phyloP scores from a whole-genome alignment of 75 land plant species.

The Cryptomeria japonica region DNA sequence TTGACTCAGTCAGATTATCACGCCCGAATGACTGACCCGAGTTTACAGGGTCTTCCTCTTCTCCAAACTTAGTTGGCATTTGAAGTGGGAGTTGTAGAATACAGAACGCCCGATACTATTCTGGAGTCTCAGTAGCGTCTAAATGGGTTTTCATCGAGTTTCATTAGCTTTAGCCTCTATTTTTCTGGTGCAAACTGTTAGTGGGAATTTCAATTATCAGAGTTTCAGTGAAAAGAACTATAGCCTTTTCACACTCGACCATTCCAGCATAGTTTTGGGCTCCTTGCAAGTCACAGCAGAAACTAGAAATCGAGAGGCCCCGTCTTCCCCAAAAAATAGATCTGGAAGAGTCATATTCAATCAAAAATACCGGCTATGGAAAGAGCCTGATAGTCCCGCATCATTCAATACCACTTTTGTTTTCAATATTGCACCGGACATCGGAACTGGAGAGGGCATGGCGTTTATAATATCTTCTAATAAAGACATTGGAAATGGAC shows the following conservation, averaged over 20 bases:
- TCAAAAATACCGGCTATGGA: neutral
- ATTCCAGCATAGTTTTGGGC: neutral
- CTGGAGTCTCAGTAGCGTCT: neutral
- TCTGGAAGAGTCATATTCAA: neutral
- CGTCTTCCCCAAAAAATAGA: too few species aligned
- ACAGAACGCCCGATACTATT: too few species aligned
- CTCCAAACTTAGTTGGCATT: too few species aligned
- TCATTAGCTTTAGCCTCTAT: too few species aligned
- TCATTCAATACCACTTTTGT: conserved; percentile 40
- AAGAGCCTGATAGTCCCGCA: neutral
- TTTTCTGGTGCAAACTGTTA: neutral
- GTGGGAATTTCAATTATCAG: neutral
- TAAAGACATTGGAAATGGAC: neutral
- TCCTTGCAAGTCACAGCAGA: neutral
- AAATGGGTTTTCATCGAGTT: neutral
- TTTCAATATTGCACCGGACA: neutral
- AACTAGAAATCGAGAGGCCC: neutral
- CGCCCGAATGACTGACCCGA: too few species aligned
- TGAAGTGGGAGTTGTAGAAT: too few species aligned
- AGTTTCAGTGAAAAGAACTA: neutral
- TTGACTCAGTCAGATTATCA: too few species aligned
- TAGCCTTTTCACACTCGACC: neutral
- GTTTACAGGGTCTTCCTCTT: neutral
- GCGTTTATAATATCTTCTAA: conserved; percentile 41
- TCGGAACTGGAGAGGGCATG: conserved; percentile 44